Evolutionary conservation across 2,329 filamentous ascomycete genomes (phyloP).

Genomic region (Fusarium sublunatum): DNA sequence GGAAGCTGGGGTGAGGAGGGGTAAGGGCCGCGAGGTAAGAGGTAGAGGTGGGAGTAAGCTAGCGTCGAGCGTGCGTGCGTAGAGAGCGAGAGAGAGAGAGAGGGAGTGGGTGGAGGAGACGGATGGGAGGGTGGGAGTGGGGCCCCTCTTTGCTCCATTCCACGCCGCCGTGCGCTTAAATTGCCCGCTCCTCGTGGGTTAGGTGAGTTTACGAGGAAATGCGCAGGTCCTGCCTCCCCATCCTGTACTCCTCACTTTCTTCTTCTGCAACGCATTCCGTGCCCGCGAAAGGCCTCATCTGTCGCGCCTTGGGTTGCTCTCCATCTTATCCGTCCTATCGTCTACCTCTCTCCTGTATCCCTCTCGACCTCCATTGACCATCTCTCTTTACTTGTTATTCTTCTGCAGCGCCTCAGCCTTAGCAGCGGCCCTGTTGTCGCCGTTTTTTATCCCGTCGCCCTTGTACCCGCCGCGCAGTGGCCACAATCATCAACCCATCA

Average conservation of each 20-base stretch:
- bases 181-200: conserved; percentile 56
- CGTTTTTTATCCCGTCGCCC: conserved; percentile 25
- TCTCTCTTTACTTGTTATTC: conserved; percentile 20
- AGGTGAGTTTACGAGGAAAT: conserved; percentile 56
- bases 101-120: background rate
- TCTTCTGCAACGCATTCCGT: conserved; percentile 51
- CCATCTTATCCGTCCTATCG: conserved; percentile 20
- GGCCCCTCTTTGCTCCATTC: conserved; percentile 39
- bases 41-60: conserved; percentile 4
- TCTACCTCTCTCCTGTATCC: conserved; percentile 17
- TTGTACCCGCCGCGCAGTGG: conserved; percentile 25
- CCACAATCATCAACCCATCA: conserved; percentile 30
- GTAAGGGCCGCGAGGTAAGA: no score
- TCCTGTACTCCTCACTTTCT: conserved; percentile 53
- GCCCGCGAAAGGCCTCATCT: conserved; percentile 49
- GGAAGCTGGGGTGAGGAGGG: conserved; percentile 16
- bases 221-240: conserved; percentile 56
- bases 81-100: conserved; percentile 3
- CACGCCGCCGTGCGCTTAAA: conserved; percentile 48
- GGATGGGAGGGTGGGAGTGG: conserved; percentile 29
- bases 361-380: conserved; percentile 25
- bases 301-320: conserved; percentile 36
- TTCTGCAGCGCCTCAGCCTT: conserved; percentile 8
- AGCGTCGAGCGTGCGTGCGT: conserved; percentile 28
- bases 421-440: conserved; percentile 28